Conservation (phyloP, 2,329 filamentous ascomycete species). For the Hypoxylon sp. region DNA sequence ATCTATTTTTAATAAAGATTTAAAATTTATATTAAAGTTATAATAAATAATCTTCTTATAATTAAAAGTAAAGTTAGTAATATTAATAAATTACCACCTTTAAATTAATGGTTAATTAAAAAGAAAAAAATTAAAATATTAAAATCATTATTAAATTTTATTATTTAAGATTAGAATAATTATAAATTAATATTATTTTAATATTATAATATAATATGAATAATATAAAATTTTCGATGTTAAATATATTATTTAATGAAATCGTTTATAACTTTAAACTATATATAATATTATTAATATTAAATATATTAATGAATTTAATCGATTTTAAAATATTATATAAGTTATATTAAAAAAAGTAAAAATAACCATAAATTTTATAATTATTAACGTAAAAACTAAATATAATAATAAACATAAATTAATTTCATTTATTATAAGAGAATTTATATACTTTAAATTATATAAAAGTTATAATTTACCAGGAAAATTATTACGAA, state of each 20-base stretch:
- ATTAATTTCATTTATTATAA: not conserved
- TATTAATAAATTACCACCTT: not conserved
- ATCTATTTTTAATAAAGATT: too few relatives aligned
- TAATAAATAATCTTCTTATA: not conserved
- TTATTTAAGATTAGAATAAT: not conserved
- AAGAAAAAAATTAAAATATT: not conserved
- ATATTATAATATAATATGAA: constrained; percentile 1
- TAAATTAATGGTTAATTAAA: constrained; percentile 4
- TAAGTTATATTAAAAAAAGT: not conserved
- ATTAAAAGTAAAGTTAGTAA: not conserved
- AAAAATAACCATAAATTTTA: not conserved
- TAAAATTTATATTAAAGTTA: not conserved
- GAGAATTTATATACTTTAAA: not conserved
- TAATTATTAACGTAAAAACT: not conserved
- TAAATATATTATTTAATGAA: not conserved
- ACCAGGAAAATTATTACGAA: not conserved
- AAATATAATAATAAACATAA: not conserved
- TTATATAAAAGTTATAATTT: constrained; percentile 1
- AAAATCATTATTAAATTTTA: too few relatives aligned
- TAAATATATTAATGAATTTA: not conserved
- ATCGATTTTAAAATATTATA: not conserved
- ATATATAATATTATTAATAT: not conserved
- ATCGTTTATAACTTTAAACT: not conserved
- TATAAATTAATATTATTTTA: not conserved
- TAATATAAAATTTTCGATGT: too few relatives aligned